Conservation (phyloP, 306 rosid genomes). For the Sicyos edulis region DNA sequence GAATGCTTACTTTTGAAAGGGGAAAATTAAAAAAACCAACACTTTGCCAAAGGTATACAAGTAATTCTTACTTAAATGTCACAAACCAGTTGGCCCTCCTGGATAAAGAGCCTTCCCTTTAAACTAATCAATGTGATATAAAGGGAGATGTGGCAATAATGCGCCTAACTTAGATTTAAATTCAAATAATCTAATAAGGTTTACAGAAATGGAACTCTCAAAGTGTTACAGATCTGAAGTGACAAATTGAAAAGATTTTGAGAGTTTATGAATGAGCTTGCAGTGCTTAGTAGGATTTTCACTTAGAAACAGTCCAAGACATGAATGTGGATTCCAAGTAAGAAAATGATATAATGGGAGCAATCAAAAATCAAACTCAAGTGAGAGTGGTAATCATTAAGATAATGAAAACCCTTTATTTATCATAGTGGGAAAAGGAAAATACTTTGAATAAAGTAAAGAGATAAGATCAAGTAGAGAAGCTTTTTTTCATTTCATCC, state of each 20-base stretch:
- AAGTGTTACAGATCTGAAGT: not conserved
- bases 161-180: slow-evolving; percentile 16
- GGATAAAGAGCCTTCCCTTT: slow-evolving; percentile 7
- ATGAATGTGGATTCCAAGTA: not conserved
- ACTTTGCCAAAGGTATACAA: no score
- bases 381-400: slow-evolving; percentile 16
- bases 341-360: slow-evolving; percentile 5
- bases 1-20: no score
- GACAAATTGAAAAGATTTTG: not conserved
- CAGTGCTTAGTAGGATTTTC: slow-evolving; percentile 10
- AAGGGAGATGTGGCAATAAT: slow-evolving; percentile 3
- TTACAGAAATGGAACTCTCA: not conserved
- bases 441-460: slow-evolving; percentile 14
- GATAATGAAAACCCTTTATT: slow-evolving; percentile 16
- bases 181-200: not conserved
- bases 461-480: slow-evolving; percentile 1
- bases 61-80: no score
- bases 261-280: not conserved
- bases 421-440: not conserved
- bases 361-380: slow-evolving; percentile 10
- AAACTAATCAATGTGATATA: slow-evolving; percentile 1
- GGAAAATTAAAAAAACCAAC: no score
- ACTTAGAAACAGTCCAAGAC: not conserved
- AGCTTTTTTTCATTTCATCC: not conserved
- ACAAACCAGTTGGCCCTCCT: not conserved